These are phyloP conservation scores for Backusella sp. DNA, from an alignment of 192 early-diverging fungal species.

Conservation along the genomic window DNA sequence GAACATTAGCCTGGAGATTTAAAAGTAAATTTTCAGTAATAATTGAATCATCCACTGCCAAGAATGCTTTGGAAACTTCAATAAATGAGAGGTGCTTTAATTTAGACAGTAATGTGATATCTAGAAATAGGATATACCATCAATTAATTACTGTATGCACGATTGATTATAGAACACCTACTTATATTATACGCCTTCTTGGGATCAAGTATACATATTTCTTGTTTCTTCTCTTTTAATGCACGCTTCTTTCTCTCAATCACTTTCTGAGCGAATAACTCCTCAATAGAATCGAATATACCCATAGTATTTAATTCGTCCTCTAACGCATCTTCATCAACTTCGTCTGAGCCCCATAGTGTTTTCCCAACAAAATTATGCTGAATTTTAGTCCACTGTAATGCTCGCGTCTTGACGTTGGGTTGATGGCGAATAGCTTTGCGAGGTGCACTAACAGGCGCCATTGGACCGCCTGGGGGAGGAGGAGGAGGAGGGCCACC, in stretches of 20 bases:
- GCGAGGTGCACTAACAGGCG: conserved; percentile 47
- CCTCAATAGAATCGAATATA: conserved; percentile 63
- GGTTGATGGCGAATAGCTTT: conserved; percentile 64
- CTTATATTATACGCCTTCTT: conserved; percentile 70
- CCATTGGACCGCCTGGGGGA: conserved; percentile 24
- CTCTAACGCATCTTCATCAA: conserved; percentile 53
- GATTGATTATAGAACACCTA: conserved; percentile 13
- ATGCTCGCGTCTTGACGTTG: conserved; percentile 69
- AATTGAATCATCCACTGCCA: conserved; percentile 64
- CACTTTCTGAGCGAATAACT: conserved; percentile 71
- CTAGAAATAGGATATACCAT: conserved; percentile 4
- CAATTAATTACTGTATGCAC: background rate
- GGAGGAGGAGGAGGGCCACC: conserved; percentile 37
- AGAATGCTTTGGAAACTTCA: conserved; percentile 61
- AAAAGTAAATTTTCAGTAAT: conserved; percentile 62
- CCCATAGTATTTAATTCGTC: conserved; percentile 57
- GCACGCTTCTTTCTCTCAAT: conserved; percentile 39
- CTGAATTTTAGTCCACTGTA: conserved; percentile 82
- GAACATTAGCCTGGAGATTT: conserved; percentile 67
- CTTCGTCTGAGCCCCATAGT: conserved; percentile 56
- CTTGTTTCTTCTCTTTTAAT: conserved; percentile 50
- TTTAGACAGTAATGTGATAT: conserved; percentile 41
- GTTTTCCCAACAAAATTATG: conserved; percentile 60
- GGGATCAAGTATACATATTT: conserved; percentile 68
- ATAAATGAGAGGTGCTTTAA: conserved; percentile 66